Evolutionary conservation across 2,329 filamentous ascomycete genomes (phyloP).

Genomic region (Dryadomyces sulphureus): DNA sequence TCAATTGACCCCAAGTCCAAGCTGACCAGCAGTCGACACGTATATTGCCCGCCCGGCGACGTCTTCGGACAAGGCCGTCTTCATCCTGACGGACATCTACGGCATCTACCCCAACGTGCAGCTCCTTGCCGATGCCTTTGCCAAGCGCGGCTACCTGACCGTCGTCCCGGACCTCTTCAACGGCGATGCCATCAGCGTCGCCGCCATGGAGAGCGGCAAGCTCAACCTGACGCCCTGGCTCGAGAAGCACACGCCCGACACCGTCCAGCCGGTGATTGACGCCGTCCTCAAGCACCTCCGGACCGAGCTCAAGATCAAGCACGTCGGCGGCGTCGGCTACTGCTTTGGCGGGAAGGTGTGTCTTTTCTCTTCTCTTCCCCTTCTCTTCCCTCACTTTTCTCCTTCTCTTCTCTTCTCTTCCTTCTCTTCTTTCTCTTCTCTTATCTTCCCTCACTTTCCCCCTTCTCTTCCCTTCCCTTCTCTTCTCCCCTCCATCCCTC

Average conservation of each 20-base stretch:
- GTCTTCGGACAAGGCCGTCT: constrained; percentile 23
- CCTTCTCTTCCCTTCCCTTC: no score
- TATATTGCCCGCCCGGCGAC: constrained; percentile 35
- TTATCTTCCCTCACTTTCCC: no score
- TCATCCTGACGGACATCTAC: constrained; percentile 33
- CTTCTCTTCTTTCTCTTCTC: no score
- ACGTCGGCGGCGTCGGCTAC: constrained; percentile 53
- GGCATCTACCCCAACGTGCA: constrained; percentile 41
- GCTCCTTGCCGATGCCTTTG: constrained; percentile 60
- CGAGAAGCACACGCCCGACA: constrained; percentile 27
- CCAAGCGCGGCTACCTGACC: constrained; percentile 55
- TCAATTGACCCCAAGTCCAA: no score
- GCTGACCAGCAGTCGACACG: constrained; percentile 19
- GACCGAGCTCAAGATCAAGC: constrained; percentile 37
- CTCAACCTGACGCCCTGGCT: constrained; percentile 30
- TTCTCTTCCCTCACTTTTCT: not conserved
- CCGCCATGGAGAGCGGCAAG: constrained; percentile 21
- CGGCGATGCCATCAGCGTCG: constrained; percentile 44
- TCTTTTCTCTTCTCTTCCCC: not conserved
- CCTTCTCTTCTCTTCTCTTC: no score
- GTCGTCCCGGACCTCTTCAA: constrained; percentile 59
- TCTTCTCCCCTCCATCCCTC: no score
- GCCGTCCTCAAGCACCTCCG: constrained; percentile 42
- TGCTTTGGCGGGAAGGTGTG: constrained; percentile 59
- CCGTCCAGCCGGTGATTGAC: constrained; percentile 35